Conservation (phyloP, 208 protist species). For the Acanthamoeba polyphaga region DNA sequence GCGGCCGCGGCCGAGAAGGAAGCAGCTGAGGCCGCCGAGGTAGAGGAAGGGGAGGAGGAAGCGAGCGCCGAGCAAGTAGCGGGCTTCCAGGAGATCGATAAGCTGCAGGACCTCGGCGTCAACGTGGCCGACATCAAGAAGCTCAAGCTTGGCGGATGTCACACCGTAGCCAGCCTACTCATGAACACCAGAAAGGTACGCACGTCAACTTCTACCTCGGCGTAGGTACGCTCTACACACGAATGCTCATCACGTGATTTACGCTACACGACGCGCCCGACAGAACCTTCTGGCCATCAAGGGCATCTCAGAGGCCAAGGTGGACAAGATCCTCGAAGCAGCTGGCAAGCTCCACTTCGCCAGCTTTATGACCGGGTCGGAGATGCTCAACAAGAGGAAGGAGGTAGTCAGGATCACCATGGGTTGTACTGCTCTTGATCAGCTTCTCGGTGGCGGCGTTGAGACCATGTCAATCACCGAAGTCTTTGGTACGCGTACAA, state of each 20-base stretch:
- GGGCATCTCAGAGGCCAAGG: constrained; percentile 98
- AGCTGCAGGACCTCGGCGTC: constrained; percentile 83
- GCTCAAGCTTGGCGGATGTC: constrained; percentile 87
- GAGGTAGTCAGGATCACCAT: constrained; percentile 95
- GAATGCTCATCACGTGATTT: not conserved
- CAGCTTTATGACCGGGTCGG: constrained; percentile 94
- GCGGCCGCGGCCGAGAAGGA: constrained; percentile 41
- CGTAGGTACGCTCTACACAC: not conserved
- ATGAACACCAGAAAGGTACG: constrained; percentile 89
- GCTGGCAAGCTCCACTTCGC: constrained; percentile 92
- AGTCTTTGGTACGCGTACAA: constrained; percentile 90
- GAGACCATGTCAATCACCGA: constrained; percentile 96
- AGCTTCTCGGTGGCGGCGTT: constrained; percentile 97
- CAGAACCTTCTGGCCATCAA: constrained; percentile 93
- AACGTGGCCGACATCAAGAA: constrained; percentile 90
- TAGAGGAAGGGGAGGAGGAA: constrained; percentile 69
- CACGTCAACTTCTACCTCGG: not conserved
- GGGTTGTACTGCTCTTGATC: constrained; percentile 95
- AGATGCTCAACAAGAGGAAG: constrained; percentile 93
- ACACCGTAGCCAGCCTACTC: constrained; percentile 86
- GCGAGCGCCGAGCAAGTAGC: not conserved
- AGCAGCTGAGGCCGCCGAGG: constrained; percentile 41
- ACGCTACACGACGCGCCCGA: too few species aligned
- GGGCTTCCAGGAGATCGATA: constrained; percentile 75
- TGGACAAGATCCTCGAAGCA: constrained; percentile 98